Evolutionary conservation across 495 filamentous ascomycete genomes (phyloP).

Genomic region (Penicillium samsonianum): DNA sequence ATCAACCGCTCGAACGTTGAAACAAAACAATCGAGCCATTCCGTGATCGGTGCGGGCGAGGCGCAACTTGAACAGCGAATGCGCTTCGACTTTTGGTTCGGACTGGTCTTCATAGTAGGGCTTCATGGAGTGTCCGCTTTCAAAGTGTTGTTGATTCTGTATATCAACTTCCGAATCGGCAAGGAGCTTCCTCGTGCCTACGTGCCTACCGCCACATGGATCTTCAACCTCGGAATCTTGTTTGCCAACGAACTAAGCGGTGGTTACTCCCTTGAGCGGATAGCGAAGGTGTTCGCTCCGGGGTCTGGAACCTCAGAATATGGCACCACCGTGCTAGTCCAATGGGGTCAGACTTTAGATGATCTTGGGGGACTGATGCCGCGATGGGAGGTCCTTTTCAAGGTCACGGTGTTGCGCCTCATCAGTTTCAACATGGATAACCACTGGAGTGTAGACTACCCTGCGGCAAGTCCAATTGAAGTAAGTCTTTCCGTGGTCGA

Average conservation of each 20-base stretch:
- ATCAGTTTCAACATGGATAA: slow-evolving; percentile 98
- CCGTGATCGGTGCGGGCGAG: slow-evolving; percentile 56
- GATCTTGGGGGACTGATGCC: slow-evolving; percentile 75
- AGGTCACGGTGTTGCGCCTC: slow-evolving; percentile 87
- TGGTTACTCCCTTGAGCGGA: slow-evolving; percentile 70
- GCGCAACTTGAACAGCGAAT: slow-evolving; percentile 72
- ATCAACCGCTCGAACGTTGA: slow-evolving; percentile 11
- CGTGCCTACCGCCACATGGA: slow-evolving; percentile 79
- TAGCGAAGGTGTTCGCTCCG: slow-evolving; percentile 55
- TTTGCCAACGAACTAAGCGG: slow-evolving; percentile 85
- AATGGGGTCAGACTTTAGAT: slow-evolving; percentile 70
- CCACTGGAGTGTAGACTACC: slow-evolving; percentile 80
- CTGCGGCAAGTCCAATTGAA: slow-evolving; percentile 73
- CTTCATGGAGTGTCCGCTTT: slow-evolving; percentile 83
- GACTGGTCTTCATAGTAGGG: slow-evolving; percentile 70
- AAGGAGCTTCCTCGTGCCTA: slow-evolving; percentile 65
- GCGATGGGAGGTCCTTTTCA: slow-evolving; percentile 95
- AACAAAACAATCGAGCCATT: slow-evolving; percentile 18
- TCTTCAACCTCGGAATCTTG: slow-evolving; percentile 83
- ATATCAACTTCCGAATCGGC: slow-evolving; percentile 77
- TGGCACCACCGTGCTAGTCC: slow-evolving; percentile 42
- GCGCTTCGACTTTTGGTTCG: slow-evolving; percentile 82
- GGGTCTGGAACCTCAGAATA: slow-evolving; percentile 27
- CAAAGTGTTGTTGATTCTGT: slow-evolving; percentile 80
- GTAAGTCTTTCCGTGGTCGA: slow-evolving; percentile 54